These are phyloP conservation scores for Termitomyces sp. DNA, from an alignment of 768 basidiomycete genomes.

Conservation along the genomic window DNA sequence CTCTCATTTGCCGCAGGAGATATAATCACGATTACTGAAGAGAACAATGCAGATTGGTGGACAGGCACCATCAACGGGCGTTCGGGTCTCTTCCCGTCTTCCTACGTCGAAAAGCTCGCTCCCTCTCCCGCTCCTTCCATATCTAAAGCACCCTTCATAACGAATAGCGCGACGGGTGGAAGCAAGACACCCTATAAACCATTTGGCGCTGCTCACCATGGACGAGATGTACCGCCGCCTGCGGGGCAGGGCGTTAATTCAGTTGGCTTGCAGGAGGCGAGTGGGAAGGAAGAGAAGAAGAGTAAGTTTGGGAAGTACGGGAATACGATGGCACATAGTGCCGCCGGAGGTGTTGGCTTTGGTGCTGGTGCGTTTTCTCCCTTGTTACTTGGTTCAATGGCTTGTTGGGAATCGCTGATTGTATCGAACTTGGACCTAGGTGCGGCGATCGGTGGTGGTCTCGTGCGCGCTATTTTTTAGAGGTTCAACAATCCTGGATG, in stretches of 20 bases:
- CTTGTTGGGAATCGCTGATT: neutral
- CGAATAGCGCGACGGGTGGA: neutral
- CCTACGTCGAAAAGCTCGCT: constrained; percentile 59
- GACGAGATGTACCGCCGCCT: constrained; percentile 31
- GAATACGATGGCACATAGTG: constrained; percentile 56
- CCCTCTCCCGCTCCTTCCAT: constrained; percentile 13
- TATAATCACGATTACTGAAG: constrained; percentile 69
- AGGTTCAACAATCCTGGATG: neutral
- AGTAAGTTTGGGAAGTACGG: constrained; percentile 51
- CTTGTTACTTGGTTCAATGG: neutral
- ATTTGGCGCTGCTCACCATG: constrained; percentile 39
- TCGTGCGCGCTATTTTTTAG: neutral
- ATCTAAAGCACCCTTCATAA: constrained; percentile 14
- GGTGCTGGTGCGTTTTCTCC: constrained; percentile 52
- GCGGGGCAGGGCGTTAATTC: constrained; percentile 29
- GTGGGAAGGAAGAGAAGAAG: constrained; percentile 45
- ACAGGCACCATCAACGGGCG: constrained; percentile 56
- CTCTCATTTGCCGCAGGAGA: constrained; percentile 74
- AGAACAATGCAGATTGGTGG: constrained; percentile 89
- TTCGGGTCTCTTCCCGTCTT: constrained; percentile 74
- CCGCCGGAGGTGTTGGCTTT: constrained; percentile 69
- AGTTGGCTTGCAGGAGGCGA: constrained; percentile 39
- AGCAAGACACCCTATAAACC: constrained; percentile 31
- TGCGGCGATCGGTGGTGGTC: constrained; percentile 1
- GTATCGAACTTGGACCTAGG: neutral